phyloP scores from a whole-genome alignment of 2,329 filamentous ascomycete genomes.

The Ophiocordyceps camponoti-rufipedis region DNA sequence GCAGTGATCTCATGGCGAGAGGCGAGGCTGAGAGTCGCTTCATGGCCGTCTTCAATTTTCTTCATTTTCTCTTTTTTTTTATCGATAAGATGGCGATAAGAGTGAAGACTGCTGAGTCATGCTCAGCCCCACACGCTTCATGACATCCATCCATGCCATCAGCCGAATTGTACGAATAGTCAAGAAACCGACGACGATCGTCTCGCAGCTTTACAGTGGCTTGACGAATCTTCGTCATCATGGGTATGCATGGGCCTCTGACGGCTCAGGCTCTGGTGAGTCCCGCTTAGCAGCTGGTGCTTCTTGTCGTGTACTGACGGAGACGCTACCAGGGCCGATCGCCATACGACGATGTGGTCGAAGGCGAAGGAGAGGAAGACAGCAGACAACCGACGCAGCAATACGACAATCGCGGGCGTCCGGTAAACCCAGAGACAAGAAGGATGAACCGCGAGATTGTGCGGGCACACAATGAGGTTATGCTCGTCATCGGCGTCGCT shows the following conservation, averaged over 20 bases:
- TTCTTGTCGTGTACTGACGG: slow-evolving; percentile 5
- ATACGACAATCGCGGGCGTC: slow-evolving; percentile 37
- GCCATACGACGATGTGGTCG: slow-evolving; percentile 38
- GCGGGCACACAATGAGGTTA: slow-evolving; percentile 43
- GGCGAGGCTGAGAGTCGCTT: background rate
- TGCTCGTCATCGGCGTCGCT: slow-evolving; percentile 43
- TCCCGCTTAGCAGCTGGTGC: too few species aligned
- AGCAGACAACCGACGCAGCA: slow-evolving; percentile 23
- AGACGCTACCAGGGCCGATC: slow-evolving; percentile 30
- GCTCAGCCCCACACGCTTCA: background rate
- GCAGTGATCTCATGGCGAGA: background rate
- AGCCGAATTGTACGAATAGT: too few species aligned
- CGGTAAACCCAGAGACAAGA: slow-evolving; percentile 35
- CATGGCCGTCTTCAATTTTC: background rate
- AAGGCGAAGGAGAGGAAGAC: slow-evolving; percentile 26
- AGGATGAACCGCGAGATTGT: slow-evolving; percentile 37
- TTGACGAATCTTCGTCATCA: slow-evolving; percentile 8
- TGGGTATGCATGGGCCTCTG: slow-evolving; percentile 37
- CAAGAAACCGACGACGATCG: too few species aligned
- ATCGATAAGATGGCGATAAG: slow-evolving; percentile 1
- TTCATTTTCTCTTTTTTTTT: slow-evolving; percentile 2
- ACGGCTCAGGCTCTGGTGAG: slow-evolving; percentile 33
- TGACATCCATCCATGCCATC: background rate
- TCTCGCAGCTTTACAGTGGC: background rate
- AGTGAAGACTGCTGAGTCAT: slow-evolving; percentile 1